Percentiles rank a stretch among this genome's conserved stretches.
Conservation (phyloP, 2,329 filamentous ascomycete species). For the Xylariales sp. region DNA sequence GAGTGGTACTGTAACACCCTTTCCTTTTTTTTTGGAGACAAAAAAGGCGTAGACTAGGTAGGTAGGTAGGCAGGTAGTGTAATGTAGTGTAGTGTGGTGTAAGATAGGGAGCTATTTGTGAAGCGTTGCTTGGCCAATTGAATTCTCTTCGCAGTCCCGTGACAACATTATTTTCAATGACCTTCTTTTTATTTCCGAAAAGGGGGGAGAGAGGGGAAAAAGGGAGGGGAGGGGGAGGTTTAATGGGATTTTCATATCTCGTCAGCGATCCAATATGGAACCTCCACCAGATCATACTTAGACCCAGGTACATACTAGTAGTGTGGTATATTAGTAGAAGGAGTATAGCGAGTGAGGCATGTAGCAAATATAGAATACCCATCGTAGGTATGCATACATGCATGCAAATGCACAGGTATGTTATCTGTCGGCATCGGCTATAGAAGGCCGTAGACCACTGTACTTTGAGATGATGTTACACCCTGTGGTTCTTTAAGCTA, state of each 20-base stretch:
- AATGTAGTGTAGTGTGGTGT: not conserved
- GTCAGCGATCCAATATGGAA: not conserved
- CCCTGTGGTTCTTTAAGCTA: conserved; percentile 3
- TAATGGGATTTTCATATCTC: conserved; percentile 3
- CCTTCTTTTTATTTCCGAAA: not conserved
- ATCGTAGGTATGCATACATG: not conserved
- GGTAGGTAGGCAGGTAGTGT: not conserved
- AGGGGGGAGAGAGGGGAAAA: not conserved
- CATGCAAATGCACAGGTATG: not conserved
- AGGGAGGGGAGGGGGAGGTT: not conserved
- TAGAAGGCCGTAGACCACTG: not conserved
- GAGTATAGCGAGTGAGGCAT: not conserved
- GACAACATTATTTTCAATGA: not conserved
- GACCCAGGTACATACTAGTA: no score
- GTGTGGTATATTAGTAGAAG: no score
- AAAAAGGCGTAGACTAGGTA: no score
- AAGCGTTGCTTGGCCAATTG: conserved; percentile 5
- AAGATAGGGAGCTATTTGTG: conserved; percentile 13
- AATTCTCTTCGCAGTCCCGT: conserved; percentile 7
- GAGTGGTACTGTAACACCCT: conserved; percentile 15
- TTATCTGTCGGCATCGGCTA: not conserved
- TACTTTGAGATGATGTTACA: not conserved
- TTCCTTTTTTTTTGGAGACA: conserved; percentile 5
- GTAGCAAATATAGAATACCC: not conserved
- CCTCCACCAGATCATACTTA: not conserved